Conservation (phyloP, 2,329 filamentous ascomycete genomes). For the Pseudogymnoascus pannorum region DNA sequence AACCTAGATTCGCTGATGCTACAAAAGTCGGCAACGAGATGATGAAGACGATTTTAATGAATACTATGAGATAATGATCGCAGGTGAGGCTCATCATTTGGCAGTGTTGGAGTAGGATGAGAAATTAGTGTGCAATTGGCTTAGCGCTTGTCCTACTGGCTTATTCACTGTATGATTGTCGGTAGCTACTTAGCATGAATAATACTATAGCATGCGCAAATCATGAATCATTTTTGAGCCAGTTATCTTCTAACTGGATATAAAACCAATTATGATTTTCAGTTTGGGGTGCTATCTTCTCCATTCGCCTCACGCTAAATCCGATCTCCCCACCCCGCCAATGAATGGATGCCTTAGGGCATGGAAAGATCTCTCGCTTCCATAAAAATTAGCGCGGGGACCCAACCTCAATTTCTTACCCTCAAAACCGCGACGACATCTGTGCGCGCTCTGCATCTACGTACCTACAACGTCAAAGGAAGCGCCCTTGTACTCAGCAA, state of each 20-base stretch:
- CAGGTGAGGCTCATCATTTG: background rate
- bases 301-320: constrained; percentile 5
- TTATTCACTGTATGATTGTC: background rate
- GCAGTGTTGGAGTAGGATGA: background rate
- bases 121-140: background rate
- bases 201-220: background rate
- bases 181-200: background rate
- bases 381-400: constrained; percentile 11
- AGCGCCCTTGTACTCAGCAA: constrained; percentile 9
- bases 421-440: constrained; percentile 9
- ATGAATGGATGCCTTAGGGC: constrained; percentile 10
- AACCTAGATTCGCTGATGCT: constrained; percentile 81
- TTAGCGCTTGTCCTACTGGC: background rate
- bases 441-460: constrained; percentile 7
- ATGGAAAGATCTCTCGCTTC: constrained; percentile 10
- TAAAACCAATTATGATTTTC: background rate
- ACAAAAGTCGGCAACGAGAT: constrained; percentile 87
- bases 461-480: constrained; percentile 10
- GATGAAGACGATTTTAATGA: constrained; percentile 91
- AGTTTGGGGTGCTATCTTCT: background rate
- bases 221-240: background rate
- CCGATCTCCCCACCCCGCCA: constrained; percentile 1
- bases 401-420: constrained; percentile 9
- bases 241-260: background rate
- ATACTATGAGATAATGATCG: constrained; percentile 42